Percentiles rank a stretch among this genome's conserved stretches.
phyloP scores from a whole-genome alignment of 2,329 filamentous ascomycete genomes.

The Fusarium acutatum region DNA sequence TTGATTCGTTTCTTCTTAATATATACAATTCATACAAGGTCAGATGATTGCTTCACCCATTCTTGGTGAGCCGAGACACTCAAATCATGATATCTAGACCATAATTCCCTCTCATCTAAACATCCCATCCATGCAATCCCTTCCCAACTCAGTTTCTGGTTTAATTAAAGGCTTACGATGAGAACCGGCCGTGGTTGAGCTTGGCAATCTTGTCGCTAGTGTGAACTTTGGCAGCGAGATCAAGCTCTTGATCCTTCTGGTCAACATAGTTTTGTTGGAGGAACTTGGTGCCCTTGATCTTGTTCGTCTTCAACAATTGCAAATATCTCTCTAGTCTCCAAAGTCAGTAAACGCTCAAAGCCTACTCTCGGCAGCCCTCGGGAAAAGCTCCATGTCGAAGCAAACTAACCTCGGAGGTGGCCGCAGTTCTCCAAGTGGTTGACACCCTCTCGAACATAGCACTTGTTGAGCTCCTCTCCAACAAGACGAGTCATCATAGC shows the following conservation, averaged over 20 bases:
- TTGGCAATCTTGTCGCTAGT: slow-evolving; percentile 51
- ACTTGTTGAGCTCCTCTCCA: slow-evolving; percentile 84
- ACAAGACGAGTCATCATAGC: slow-evolving; percentile 89
- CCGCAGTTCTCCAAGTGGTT: slow-evolving; percentile 92
- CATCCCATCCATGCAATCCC: slow-evolving; percentile 18
- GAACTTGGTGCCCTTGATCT: slow-evolving; percentile 81
- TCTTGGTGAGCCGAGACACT: slow-evolving; percentile 25
- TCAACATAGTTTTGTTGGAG: slow-evolving; percentile 79
- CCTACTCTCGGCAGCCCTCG: not conserved
- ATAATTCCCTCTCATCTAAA: slow-evolving; percentile 34
- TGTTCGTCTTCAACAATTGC: slow-evolving; percentile 77
- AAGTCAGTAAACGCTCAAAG: slow-evolving; percentile 21
- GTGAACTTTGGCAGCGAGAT: slow-evolving; percentile 51
- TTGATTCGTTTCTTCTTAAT: slow-evolving; percentile 42
- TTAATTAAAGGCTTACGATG: slow-evolving; percentile 36
- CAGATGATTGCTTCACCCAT: slow-evolving; percentile 32
- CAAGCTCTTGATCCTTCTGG: slow-evolving; percentile 57
- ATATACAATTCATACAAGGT: slow-evolving; percentile 48
- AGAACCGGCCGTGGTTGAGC: slow-evolving; percentile 48
- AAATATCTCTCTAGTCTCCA: slow-evolving; percentile 74
- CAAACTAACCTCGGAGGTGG: slow-evolving; percentile 75
- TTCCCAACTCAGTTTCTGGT: not conserved
- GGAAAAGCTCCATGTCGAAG: not conserved
- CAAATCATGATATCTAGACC: slow-evolving; percentile 32
- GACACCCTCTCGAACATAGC: slow-evolving; percentile 83